A percentile compares a stretch with the other conserved stretches of the same genome.
Conservation (phyloP, 1,284 basidiomycete species). For the Cryptococcus sp. region DNA sequence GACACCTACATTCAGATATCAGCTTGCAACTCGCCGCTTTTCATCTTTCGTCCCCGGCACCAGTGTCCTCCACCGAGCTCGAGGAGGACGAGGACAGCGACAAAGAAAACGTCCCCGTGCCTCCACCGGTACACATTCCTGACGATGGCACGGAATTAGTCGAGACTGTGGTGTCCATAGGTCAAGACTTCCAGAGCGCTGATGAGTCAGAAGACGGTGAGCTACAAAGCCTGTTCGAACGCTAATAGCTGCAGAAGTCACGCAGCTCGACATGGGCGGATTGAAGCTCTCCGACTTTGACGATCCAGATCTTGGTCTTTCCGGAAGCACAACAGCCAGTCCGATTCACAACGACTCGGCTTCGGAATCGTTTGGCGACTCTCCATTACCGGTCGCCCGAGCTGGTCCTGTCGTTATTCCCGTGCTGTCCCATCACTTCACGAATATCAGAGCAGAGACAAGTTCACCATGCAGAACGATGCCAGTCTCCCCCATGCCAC, state of each 20-base stretch:
- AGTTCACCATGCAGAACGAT: constrained; percentile 28
- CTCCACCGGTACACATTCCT: not conserved
- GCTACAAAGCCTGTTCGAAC: not conserved
- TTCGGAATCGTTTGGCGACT: constrained; percentile 20
- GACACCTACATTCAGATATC: constrained; percentile 6
- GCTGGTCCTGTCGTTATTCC: constrained; percentile 45
- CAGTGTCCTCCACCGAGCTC: not conserved
- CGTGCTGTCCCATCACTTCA: constrained; percentile 17
- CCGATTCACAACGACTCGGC: constrained; percentile 2
- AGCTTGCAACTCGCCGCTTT: constrained; percentile 6
- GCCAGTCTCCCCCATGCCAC: not conserved
- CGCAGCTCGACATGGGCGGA: not conserved
- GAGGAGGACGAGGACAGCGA: constrained; percentile 33
- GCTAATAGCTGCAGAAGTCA: constrained; percentile 5
- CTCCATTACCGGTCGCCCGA: constrained; percentile 37
- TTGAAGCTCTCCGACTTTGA: constrained; percentile 6
- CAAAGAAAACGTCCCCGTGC: constrained; percentile 42
- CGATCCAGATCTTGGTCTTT: constrained; percentile 16
- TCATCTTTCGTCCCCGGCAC: constrained; percentile 4
- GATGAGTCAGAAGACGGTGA: constrained; percentile 1
- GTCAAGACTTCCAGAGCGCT: not conserved
- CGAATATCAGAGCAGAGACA: constrained; percentile 26
- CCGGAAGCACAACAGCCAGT: not conserved
- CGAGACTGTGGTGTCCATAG: constrained; percentile 7
- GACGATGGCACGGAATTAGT: not conserved